These are phyloP conservation scores for Poterioochromonas sp. DNA, from an alignment of 352 stramenopile genomes.

Conservation along the genomic window DNA sequence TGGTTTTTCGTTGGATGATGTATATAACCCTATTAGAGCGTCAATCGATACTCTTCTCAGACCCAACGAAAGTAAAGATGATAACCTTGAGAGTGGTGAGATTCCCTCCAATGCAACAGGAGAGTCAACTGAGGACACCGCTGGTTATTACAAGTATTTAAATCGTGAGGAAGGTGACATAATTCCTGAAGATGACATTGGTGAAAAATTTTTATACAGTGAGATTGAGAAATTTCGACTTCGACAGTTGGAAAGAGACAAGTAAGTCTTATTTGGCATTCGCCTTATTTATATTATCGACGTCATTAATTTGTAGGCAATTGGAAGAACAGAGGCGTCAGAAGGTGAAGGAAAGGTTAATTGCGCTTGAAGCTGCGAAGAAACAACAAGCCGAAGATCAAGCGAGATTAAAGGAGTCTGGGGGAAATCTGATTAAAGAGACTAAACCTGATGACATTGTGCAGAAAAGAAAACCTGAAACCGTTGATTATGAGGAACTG, in stretches of 20 bases:
- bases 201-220: neutral
- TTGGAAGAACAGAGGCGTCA: neutral
- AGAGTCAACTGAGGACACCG: neutral
- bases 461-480: neutral
- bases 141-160: neutral
- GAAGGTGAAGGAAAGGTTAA: neutral
- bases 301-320: neutral
- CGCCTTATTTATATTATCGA: neutral
- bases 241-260: slow-evolving; percentile 4
- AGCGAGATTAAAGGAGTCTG: neutral
- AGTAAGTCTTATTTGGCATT: neutral
- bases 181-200: neutral
- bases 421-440: neutral
- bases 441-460: neutral
- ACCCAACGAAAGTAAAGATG: neutral
- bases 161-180: neutral
- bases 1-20: neutral
- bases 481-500: neutral
- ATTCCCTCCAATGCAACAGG: neutral
- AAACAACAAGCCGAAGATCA: neutral
- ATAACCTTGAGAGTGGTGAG: neutral
- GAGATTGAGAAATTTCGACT: neutral
- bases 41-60: neutral
- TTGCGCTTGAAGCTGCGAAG: neutral
- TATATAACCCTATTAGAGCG: neutral